Percentiles rank a stretch among this genome's conserved stretches.
Conservation (phyloP, 805 yeast species). For the Barnettozyma sucrosica region DNA sequence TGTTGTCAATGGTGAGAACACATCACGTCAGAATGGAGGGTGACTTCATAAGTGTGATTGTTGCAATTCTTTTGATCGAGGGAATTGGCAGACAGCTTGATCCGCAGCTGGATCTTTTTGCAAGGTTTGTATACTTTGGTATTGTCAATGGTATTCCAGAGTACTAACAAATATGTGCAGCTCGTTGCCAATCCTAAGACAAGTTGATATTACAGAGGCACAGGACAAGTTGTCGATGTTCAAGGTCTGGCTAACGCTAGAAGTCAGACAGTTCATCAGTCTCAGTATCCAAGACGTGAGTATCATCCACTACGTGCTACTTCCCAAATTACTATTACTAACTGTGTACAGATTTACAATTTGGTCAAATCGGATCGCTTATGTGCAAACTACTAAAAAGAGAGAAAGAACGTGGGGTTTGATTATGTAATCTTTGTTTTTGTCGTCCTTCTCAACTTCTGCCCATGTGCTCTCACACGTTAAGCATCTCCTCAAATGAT, state of each 20-base stretch:
- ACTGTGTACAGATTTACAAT: constrained; percentile 34
- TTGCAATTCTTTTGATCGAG: constrained; percentile 84
- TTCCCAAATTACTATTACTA: constrained; percentile 8
- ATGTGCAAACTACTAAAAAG: constrained; percentile 50
- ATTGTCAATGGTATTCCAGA: constrained; percentile 31
- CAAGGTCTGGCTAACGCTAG: constrained; percentile 87
- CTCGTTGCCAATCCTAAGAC: constrained; percentile 43
- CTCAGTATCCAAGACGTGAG: constrained; percentile 77
- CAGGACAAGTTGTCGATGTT: constrained; percentile 72
- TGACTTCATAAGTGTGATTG: constrained; percentile 92
- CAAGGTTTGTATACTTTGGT: constrained; percentile 73
- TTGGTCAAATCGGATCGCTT: constrained; percentile 60
- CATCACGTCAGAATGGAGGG: constrained; percentile 99
- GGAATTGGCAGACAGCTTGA: constrained; percentile 95
- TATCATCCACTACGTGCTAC: constrained; percentile 13
- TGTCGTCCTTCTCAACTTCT: too few species aligned
- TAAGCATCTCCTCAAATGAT: too few species aligned
- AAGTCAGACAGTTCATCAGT: constrained; percentile 77
- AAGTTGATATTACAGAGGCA: constrained; percentile 66
- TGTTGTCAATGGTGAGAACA: constrained; percentile 81
- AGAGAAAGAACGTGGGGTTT: not conserved
- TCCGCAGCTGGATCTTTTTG: constrained; percentile 89
- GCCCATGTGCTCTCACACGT: not conserved
- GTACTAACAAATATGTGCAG: constrained; percentile 19
- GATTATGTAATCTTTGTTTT: not conserved